A percentile compares a stretch with the other conserved stretches of the same genome.
phyloP scores from a whole-genome alignment of 2,329 filamentous ascomycete species.

The Microsporum audouinii region DNA sequence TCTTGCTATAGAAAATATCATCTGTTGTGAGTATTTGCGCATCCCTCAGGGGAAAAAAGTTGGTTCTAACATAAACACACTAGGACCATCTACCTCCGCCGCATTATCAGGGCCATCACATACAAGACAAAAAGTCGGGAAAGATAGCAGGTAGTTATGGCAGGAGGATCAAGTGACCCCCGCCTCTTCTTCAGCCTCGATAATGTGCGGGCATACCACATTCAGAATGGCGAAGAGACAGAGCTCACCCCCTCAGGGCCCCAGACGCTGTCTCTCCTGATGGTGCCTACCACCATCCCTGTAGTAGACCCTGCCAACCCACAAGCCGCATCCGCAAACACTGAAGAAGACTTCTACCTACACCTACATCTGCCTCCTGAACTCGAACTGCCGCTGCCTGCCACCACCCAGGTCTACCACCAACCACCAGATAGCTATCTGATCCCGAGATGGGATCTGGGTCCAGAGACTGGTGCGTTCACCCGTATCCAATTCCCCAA shows the following conservation, averaged over 20 bases:
- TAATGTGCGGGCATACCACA: conserved; percentile 82
- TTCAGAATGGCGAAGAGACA: conserved; percentile 75
- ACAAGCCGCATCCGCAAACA: conserved; percentile 43
- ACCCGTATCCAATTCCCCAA: conserved; percentile 83
- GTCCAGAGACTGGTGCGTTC: conserved; percentile 77
- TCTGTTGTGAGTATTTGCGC: too few species aligned
- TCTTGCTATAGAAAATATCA: too few species aligned
- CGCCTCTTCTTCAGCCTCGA: conserved; percentile 44
- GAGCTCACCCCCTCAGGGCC: conserved; percentile 73
- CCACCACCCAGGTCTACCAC: conserved; percentile 94
- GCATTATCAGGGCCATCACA: neutral
- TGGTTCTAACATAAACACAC: too few species aligned
- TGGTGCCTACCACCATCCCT: conserved; percentile 82
- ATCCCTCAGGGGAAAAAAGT: too few species aligned
- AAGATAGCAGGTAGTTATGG: conserved; percentile 7
- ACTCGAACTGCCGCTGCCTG: conserved; percentile 82
- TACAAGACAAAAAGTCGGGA: neutral
- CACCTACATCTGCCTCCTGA: conserved; percentile 90
- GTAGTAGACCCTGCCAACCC: conserved; percentile 47
- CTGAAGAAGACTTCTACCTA: conserved; percentile 89
- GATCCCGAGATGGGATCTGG: conserved; percentile 89
- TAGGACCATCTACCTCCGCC: neutral
- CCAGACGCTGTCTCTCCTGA: conserved; percentile 83
- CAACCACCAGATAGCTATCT: conserved; percentile 86
- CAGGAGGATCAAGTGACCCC: conserved; percentile 22